A percentile compares a stretch with the other conserved stretches of the same genome.
Evolutionary conservation across 106 monocot genomes (phyloP).

Genomic region (Dendrobium nobile): DNA sequence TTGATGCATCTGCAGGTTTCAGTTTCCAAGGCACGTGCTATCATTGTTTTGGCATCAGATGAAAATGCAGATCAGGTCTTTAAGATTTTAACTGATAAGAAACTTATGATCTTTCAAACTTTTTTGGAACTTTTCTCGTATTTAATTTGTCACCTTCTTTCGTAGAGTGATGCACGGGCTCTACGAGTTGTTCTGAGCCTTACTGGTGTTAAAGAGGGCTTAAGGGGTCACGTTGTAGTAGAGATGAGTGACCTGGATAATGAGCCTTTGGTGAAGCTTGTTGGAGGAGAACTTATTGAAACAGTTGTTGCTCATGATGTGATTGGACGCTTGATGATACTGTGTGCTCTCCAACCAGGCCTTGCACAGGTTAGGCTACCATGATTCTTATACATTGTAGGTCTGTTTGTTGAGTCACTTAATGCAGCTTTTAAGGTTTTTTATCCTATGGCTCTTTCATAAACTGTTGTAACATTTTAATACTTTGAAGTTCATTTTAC

Average conservation of each 20-base stretch:
- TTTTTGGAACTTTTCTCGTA: background rate
- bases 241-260: conserved; percentile 96
- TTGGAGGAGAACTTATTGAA: conserved; percentile 87
- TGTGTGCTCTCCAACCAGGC: conserved; percentile 93
- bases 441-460: background rate
- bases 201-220: conserved; percentile 91
- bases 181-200: conserved; percentile 83
- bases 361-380: conserved; percentile 71
- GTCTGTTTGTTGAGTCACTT: background rate
- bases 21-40: conserved; percentile 90
- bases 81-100: conserved; percentile 12
- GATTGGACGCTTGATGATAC: conserved; percentile 97
- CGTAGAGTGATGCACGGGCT: conserved; percentile 86
- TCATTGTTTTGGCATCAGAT: conserved; percentile 87
- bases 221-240: conserved; percentile 87
- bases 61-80: conserved; percentile 90
- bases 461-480: background rate
- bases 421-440: background rate
- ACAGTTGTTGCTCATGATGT: conserved; percentile 99
- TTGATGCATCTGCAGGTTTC: conserved; percentile 56
- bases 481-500: background rate
- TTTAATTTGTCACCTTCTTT: conserved; percentile 6
- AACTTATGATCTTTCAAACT: background rate
- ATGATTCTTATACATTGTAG: background rate
- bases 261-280: conserved; percentile 90